phyloP scores from a whole-genome alignment of 2,329 filamentous ascomycete species.

The Fusarium incarnatum region DNA sequence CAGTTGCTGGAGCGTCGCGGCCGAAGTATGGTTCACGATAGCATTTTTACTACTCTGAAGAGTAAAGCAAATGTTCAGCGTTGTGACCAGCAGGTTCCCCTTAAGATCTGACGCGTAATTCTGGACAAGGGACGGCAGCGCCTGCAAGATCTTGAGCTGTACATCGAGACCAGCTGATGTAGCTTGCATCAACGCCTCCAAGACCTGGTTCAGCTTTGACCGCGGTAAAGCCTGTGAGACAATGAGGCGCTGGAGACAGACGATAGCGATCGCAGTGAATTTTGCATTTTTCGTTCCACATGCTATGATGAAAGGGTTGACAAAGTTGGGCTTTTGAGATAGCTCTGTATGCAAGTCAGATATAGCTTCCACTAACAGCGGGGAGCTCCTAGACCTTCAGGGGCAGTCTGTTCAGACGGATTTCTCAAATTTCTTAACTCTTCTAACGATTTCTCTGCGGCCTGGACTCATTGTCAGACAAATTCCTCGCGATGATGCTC shows the following conservation, averaged over 20 bases:
- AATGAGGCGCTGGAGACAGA: slow-evolving; percentile 89
- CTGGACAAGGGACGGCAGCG: slow-evolving; percentile 87
- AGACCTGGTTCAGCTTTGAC: slow-evolving; percentile 83
- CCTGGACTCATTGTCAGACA: slow-evolving; percentile 60
- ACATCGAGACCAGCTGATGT: slow-evolving; percentile 86
- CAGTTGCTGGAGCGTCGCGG: slow-evolving; percentile 94
- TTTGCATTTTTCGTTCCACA: slow-evolving; percentile 92
- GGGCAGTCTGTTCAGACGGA: slow-evolving; percentile 54
- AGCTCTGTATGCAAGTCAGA: slow-evolving; percentile 71
- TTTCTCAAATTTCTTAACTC: slow-evolving; percentile 74
- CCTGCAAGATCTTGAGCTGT: slow-evolving; percentile 95
- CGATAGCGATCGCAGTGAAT: slow-evolving; percentile 86
- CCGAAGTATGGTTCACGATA: slow-evolving; percentile 94
- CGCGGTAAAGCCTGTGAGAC: slow-evolving; percentile 83
- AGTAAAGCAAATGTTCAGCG: slow-evolving; percentile 90
- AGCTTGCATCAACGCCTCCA: slow-evolving; percentile 88
- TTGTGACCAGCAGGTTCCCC: slow-evolving; percentile 82
- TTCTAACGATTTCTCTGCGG: slow-evolving; percentile 91
- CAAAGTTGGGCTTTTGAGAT: slow-evolving; percentile 82
- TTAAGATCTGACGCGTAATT: slow-evolving; percentile 87
- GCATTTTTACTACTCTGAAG: slow-evolving; percentile 92
- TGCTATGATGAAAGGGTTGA: slow-evolving; percentile 93
- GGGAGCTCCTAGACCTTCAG: slow-evolving; percentile 49
- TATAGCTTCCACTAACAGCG: slow-evolving; percentile 21
- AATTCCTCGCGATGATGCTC: background rate